phyloP scores from a whole-genome alignment of 1,284 basidiomycete species.

The Ustilago curta region DNA sequence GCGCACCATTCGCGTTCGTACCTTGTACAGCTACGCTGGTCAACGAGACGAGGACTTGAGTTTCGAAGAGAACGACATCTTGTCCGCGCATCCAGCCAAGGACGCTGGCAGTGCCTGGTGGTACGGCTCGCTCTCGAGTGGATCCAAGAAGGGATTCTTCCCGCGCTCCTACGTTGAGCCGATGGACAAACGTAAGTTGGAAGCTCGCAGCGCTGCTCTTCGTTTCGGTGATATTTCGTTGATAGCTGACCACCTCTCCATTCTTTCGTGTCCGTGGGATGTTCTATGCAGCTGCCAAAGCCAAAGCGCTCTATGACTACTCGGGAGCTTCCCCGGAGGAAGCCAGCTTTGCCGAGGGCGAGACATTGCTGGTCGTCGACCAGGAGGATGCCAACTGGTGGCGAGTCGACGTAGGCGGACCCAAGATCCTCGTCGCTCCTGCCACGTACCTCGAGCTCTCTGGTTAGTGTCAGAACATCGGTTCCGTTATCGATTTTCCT shows the following conservation, averaged over 20 bases:
- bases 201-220: neutral
- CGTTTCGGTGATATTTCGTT: neutral
- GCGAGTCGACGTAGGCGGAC: constrained; percentile 57
- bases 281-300: constrained; percentile 34
- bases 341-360: constrained; percentile 58
- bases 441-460: constrained; percentile 65
- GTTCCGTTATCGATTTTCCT: too few species aligned
- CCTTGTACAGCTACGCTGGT: constrained; percentile 77
- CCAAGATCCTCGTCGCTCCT: constrained; percentile 63
- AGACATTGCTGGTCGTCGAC: constrained; percentile 63
- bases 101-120: constrained; percentile 77
- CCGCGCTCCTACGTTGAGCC: constrained; percentile 79
- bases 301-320: constrained; percentile 68
- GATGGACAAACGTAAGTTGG: constrained; percentile 51
- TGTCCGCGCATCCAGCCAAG: constrained; percentile 70
- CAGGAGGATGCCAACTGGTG: constrained; percentile 67
- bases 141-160: constrained; percentile 85
- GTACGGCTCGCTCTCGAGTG: constrained; percentile 82
- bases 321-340: constrained; percentile 63
- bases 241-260: constrained; percentile 3
- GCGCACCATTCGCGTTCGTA: constrained; percentile 76
- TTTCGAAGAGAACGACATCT: constrained; percentile 83
- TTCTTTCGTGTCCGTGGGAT: neutral
- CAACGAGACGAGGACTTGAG: constrained; percentile 87
- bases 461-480: constrained; percentile 44